Conservation (phyloP, 345 rosid genomes). For the Conringia planisiliqua region DNA sequence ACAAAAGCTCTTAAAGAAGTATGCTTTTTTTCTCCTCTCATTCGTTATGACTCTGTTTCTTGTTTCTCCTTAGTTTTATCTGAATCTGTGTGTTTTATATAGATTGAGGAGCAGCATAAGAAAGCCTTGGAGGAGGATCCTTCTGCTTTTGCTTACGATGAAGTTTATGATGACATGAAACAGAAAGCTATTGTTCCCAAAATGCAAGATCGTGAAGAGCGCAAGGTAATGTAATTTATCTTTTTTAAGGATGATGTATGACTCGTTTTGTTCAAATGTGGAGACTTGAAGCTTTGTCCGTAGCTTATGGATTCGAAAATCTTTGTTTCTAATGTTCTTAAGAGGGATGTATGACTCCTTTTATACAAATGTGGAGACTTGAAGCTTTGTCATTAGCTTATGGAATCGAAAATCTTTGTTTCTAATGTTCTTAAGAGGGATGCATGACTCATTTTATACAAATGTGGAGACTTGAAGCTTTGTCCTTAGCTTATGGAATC, state of each 20-base stretch:
- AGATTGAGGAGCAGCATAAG: constrained; percentile 90
- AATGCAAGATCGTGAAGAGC: constrained; percentile 56
- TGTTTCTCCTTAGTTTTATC: background rate
- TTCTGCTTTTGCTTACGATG: constrained; percentile 73
- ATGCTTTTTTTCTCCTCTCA: background rate
- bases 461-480: no score
- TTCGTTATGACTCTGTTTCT: background rate
- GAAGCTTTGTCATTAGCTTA: no score
- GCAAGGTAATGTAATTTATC: constrained; percentile 56
- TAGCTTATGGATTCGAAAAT: no score
- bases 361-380: no score
- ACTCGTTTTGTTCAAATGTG: no score
- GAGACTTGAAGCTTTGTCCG: no score
- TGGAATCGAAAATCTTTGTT: no score
- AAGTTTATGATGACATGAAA: constrained; percentile 81
- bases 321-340: no score
- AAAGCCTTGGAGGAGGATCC: constrained; percentile 88
- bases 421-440: no score
- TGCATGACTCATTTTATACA: no score
- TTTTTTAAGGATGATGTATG: no score
- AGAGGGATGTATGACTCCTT: no score
- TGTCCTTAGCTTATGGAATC: background rate
- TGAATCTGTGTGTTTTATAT: background rate
- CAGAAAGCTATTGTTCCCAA: constrained; percentile 49
- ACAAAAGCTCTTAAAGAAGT: constrained; percentile 76